These are phyloP conservation scores for Lentinus tigrinus DNA, from an alignment of 768 basidiomycete species.

Conservation along the genomic window DNA sequence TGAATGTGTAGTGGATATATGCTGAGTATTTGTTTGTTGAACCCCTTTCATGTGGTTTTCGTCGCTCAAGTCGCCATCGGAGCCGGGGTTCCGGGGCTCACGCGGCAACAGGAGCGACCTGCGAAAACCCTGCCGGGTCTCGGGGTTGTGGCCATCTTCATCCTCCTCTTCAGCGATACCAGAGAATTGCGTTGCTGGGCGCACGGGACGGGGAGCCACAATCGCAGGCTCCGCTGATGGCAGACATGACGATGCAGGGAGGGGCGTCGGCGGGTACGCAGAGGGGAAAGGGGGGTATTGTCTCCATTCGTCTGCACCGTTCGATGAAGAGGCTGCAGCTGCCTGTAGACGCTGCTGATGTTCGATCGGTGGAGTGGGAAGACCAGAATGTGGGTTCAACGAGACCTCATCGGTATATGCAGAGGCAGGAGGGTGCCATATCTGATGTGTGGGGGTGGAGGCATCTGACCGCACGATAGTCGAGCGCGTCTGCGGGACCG, in stretches of 20 bases:
- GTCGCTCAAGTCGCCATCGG: constrained; percentile 64
- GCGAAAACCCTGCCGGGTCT: constrained; percentile 57
- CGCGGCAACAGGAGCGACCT: constrained; percentile 66
- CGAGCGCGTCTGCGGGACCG: constrained; percentile 7
- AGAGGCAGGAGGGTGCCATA: constrained; percentile 63
- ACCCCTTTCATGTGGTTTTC: constrained; percentile 40
- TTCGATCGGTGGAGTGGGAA: constrained; percentile 19
- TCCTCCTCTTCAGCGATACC: constrained; percentile 17
- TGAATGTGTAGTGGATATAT: constrained; percentile 24
- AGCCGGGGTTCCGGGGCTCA: constrained; percentile 60
- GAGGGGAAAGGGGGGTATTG: constrained; percentile 74
- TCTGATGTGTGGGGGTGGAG: constrained; percentile 35
- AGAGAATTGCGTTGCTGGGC: constrained; percentile 10
- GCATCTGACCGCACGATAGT: background rate
- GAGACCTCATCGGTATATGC: constrained; percentile 37
- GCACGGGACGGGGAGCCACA: constrained; percentile 14
- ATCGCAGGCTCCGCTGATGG: constrained; percentile 3
- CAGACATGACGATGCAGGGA: constrained; percentile 10
- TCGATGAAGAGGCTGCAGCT: background rate
- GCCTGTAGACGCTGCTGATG: background rate
- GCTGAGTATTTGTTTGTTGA: constrained; percentile 24
- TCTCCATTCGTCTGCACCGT: constrained; percentile 62
- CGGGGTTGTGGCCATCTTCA: constrained; percentile 3
- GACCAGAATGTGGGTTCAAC: constrained; percentile 24
- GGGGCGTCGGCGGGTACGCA: constrained; percentile 63